Evolutionary conservation across 805 yeast species (phyloP).

Genomic region (Jamesozyma jinghongensis): DNA sequence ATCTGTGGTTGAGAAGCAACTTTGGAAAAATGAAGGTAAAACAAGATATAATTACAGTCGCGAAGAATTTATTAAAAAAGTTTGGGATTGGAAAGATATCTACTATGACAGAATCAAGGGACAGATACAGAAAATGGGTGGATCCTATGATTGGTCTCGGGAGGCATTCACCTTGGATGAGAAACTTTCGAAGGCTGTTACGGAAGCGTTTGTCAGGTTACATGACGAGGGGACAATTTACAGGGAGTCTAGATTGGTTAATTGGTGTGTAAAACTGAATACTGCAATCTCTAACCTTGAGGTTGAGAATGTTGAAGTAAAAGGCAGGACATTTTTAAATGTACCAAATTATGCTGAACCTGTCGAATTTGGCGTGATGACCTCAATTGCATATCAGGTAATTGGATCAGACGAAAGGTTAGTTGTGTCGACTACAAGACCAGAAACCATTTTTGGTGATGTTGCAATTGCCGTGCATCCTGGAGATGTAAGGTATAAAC

Average conservation of each 20-base stretch:
- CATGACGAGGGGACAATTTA: conserved; percentile 92
- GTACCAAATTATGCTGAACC: conserved; percentile 86
- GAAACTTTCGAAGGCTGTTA: conserved; percentile 64
- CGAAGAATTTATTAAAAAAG: conserved; percentile 72
- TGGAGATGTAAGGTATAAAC: conserved; percentile 79
- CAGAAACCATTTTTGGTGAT: conserved; percentile 96
- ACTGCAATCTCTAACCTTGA: conserved; percentile 93
- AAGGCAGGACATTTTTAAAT: conserved; percentile 65
- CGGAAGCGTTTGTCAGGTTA: conserved; percentile 78
- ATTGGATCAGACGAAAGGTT: conserved; percentile 67
- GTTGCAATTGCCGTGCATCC: conserved; percentile 97
- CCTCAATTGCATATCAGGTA: conserved; percentile 84
- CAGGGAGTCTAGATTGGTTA: conserved; percentile 83
- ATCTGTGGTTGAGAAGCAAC: conserved; percentile 90
- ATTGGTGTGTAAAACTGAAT: conserved; percentile 90
- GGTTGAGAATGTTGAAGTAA: conserved; percentile 80
- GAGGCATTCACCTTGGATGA: conserved; percentile 90
- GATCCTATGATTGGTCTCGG: conserved; percentile 90
- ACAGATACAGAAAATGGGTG: conserved; percentile 82
- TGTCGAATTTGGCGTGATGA: conserved; percentile 89
- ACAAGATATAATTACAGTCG: conserved; percentile 93
- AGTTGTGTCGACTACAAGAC: conserved; percentile 95
- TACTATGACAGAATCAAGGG: conserved; percentile 75
- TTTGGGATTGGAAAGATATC: conserved; percentile 96
- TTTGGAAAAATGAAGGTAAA: conserved; percentile 73